These are phyloP conservation scores for Sporothrix brasiliensis DNA, from an alignment of 2,329 filamentous ascomycete species.

Conservation along the genomic window DNA sequence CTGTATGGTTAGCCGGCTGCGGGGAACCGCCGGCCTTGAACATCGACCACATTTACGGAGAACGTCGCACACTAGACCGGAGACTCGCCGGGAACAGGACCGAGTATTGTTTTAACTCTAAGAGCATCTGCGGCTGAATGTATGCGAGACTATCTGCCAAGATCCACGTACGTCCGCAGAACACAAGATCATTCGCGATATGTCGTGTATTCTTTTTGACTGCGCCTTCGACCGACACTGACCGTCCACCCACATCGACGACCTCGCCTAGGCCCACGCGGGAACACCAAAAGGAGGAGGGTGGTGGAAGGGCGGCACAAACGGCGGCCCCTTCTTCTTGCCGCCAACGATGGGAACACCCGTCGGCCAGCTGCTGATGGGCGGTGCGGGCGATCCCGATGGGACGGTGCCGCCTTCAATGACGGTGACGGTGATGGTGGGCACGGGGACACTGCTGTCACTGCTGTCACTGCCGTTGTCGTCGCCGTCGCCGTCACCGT, in stretches of 20 bases:
- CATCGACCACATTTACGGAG: background rate
- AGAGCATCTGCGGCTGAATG: background rate
- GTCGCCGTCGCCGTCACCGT: background rate
- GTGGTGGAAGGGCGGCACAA: slow-evolving; percentile 1
- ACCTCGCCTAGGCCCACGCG: background rate
- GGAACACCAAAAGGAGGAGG: slow-evolving; percentile 6
- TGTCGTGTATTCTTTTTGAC: too few species aligned
- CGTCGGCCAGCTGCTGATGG: background rate
- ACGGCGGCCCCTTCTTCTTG: slow-evolving; percentile 2
- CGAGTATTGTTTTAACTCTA: background rate
- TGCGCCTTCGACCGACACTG: too few species aligned
- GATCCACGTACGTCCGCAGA: background rate
- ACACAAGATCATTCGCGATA: background rate
- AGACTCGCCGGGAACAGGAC: background rate
- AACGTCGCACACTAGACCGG: background rate
- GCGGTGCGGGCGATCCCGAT: background rate
- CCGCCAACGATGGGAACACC: background rate
- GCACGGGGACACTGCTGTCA: background rate
- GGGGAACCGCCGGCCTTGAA: background rate
- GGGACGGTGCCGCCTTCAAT: slow-evolving; percentile 11
- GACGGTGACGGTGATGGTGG: slow-evolving; percentile 19
- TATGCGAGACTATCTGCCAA: background rate
- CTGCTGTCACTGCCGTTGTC: background rate
- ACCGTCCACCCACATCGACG: too few species aligned
- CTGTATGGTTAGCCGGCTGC: too few species aligned